Base-by-base conservation (phyloP, 192 early-diverging fungal genomes). In the Gryganskiella cystojenkinii region DNA sequence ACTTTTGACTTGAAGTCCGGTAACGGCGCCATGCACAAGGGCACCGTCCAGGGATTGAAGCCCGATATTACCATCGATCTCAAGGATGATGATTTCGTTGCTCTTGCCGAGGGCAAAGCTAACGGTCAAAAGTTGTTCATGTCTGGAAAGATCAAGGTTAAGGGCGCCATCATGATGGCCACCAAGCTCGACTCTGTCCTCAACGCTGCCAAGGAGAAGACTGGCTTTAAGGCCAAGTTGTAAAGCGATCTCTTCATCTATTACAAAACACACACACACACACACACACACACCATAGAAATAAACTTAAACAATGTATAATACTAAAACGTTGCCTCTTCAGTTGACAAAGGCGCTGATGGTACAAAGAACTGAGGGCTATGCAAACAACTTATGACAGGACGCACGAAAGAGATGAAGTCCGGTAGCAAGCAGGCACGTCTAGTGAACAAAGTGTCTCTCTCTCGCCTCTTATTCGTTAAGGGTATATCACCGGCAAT, bases 81-180 rank as follows among this genome's bases (percentile, higher is more conserved):
- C 68, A 80, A 66, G 34, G 97, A 98, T 79, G 81, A 80, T 34
- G 92, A 92, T 70, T 95, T 98, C 85, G 85, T 95, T 30, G 90
- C 89, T 43, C 69, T 98, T 45, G 90, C 93, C 19, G 75, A 84
- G n/a, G 96, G 96, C 47, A 95, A 94, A 83, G 71, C 94, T 54
- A 95, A 92, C 59, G 91, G 92, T 24, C 96, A 98, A 89, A 93
- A 94, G 80, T 89, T 94, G 35, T 98, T 95, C 80, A 94, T 96
- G 93, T 71, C 83, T 43, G 94, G 97, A 51, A 98, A 98, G 83
- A 86, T 94, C 71, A 98, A 97, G 83, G 80, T 88, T 46, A 91
- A 90, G 81, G 92, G 91, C 65, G 87, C 91, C 58, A 83, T 91
- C 68, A 90, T 89, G 86, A 71, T 93, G 61, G 90, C 90, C 40